phyloP scores from a whole-genome alignment of 306 rosid genomes.

The Psophocarpus tetragonolobus region DNA sequence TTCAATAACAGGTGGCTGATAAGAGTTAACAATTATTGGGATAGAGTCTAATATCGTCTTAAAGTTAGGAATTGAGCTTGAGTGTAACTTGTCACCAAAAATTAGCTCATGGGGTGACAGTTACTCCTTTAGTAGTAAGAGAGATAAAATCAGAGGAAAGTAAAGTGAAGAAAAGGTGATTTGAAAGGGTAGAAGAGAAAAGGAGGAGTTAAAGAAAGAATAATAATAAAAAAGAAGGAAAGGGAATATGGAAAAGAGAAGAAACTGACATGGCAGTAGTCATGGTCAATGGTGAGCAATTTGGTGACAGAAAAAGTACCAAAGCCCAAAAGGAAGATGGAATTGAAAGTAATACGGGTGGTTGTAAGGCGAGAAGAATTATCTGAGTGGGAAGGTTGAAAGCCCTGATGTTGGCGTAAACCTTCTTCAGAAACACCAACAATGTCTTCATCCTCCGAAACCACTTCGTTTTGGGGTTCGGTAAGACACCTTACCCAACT shows the following conservation, averaged over 20 bases:
- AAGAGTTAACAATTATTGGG: too few relatives aligned
- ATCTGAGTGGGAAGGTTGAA: slow-evolving; percentile 36
- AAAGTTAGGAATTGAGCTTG: too few relatives aligned
- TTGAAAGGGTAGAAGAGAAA: background rate
- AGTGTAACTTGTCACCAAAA: too few relatives aligned
- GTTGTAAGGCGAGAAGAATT: slow-evolving; percentile 35
- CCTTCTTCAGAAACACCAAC: slow-evolving; percentile 46
- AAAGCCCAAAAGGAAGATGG: slow-evolving; percentile 77
- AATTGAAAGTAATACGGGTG: slow-evolving; percentile 67
- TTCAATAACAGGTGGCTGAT: too few relatives aligned
- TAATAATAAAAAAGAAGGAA: background rate
- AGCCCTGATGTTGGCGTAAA: too few relatives aligned
- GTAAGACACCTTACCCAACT: slow-evolving; percentile 22
- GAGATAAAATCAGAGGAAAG: too few relatives aligned
- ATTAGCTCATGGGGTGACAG: too few relatives aligned
- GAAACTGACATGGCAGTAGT: slow-evolving; percentile 87
- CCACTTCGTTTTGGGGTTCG: slow-evolving; percentile 45
- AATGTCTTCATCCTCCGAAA: slow-evolving; percentile 59
- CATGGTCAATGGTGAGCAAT: slow-evolving; percentile 85
- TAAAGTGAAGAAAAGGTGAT: too few relatives aligned
- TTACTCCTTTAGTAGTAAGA: too few relatives aligned
- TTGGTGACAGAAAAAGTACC: slow-evolving; percentile 84
- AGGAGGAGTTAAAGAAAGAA: background rate
- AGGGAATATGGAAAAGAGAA: background rate
- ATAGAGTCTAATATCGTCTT: too few relatives aligned